Percentiles rank a stretch among this genome's conserved stretches.
These are phyloP conservation scores for Colletotrichum sp. DNA, from an alignment of 2,329 filamentous ascomycete species.

Conservation along the genomic window DNA sequence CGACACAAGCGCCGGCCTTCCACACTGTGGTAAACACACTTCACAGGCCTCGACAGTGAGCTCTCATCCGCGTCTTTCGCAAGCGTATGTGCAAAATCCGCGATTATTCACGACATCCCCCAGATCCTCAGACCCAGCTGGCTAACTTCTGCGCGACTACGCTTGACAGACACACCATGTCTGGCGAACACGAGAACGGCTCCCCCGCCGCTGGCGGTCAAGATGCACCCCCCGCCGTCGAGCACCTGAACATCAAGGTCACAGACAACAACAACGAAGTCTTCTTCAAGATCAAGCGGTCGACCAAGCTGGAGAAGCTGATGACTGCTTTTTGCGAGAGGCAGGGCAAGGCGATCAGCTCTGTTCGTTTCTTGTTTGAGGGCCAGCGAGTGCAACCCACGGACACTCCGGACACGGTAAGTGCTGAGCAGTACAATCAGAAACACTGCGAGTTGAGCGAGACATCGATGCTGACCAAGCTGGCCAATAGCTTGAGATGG, in stretches of 20 bases:
- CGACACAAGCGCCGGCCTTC: not conserved
- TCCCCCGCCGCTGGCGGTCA: conserved; percentile 41
- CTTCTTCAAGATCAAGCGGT: conserved; percentile 99
- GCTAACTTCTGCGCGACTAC: not conserved
- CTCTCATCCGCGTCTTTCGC: not conserved
- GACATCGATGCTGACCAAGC: conserved; percentile 24
- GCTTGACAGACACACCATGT: conserved; percentile 44
- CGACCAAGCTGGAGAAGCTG: conserved; percentile 93
- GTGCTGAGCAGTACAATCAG: conserved; percentile 40
- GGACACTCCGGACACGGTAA: conserved; percentile 90
- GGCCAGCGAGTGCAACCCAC: conserved; percentile 88
- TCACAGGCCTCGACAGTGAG: not conserved
- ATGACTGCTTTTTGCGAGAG: conserved; percentile 99
- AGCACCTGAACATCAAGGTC: conserved; percentile 99
- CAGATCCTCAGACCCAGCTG: not conserved
- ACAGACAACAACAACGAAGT: conserved; percentile 99
- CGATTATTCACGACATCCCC: not conserved
- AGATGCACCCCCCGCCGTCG: conserved; percentile 56
- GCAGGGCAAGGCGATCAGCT: conserved; percentile 84
- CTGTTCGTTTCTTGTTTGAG: conserved; percentile 94
- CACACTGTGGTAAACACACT: not conserved
- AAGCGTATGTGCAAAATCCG: not conserved
- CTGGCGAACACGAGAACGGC: conserved; percentile 57
- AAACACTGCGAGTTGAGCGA: not conserved
- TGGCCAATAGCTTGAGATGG: conserved; percentile 83